Evolutionary conservation across 768 basidiomycete species (phyloP).

Genomic region (Suillus luteus): DNA sequence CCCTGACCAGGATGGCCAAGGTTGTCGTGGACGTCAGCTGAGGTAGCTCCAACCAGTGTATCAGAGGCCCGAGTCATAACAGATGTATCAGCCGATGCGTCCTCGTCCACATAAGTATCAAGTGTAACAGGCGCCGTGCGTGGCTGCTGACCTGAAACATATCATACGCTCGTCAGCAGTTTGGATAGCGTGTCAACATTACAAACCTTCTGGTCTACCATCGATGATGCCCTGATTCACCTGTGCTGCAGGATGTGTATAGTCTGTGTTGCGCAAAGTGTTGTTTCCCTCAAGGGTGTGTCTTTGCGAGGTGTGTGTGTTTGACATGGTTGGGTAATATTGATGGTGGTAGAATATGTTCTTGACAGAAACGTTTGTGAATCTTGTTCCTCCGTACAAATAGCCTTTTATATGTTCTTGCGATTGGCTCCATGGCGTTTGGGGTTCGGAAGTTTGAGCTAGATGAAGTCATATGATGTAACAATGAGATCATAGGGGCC

Average conservation of each 20-base stretch:
- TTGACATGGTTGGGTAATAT: constrained; percentile 11
- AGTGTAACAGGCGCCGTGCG: constrained; percentile 24
- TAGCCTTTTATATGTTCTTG: background rate
- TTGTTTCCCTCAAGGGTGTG: constrained; percentile 25
- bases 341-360: background rate
- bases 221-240: constrained; percentile 25
- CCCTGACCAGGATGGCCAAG: constrained; percentile 34
- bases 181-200: background rate
- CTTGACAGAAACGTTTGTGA: background rate
- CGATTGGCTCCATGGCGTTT: background rate
- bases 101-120: constrained; percentile 34
- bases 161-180: no score
- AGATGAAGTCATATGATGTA: constrained; percentile 1
- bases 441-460: background rate
- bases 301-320: constrained; percentile 16
- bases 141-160: constrained; percentile 18
- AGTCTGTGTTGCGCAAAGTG: constrained; percentile 10
- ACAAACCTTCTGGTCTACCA: constrained; percentile 21
- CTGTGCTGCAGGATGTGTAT: constrained; percentile 15
- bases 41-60: constrained; percentile 37
- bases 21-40: constrained; percentile 32
- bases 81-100: constrained; percentile 27
- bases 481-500: background rate
- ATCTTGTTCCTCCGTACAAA: background rate
- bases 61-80: constrained; percentile 18